Evolutionary conservation across 257 asterid species (phyloP), one percentile per base, ranked within the genome.

Genomic region (Ophiorrhiza pumila): DNA sequence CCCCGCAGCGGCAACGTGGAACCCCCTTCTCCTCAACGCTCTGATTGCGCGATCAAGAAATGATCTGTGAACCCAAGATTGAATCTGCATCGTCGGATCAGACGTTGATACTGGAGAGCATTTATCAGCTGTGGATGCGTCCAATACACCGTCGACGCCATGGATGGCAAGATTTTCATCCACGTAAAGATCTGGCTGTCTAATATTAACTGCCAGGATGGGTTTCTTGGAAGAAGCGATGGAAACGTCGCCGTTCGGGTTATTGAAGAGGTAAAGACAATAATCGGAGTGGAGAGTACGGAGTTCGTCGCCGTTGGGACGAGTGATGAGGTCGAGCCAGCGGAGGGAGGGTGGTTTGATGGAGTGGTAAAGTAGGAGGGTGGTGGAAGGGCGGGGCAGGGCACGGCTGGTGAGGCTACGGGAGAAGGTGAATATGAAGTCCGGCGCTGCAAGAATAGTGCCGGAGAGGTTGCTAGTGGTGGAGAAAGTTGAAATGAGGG

Each of bases 121-220:
- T 72, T 80, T 78, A 0, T 72, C 37, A 0, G 93, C 89, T 69
- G 77, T 72, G 1, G 85, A 47, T 0, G 91, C 90, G 76, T 90
- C 91, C 76, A 88, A 65, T 13, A 83, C 87, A 27, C 87, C 81
- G 74, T 90, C 91, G 39, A 90, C 80, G n/a, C 96, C 95, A 39
- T 90, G 96, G 59, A 90, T 83, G 68, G 77, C 73, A 49, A 90
- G 81, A 47, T 75, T 71, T 14, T 83, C 86, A 71, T 86, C 95
- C n/a, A 79, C 85, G 86, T 85, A 88, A 17, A 90, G 79, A 78
- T 88, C 91, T 0, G 91, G 95, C 65, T 85, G 96, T 12, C 91
- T 83, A 73, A 90, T 83, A 9, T 78, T 84, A 60, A 90, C 87
- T 70, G 82, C 79, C 5, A 72, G 50, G 47, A 53, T 35, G 0